Evolutionary conservation across 495 filamentous ascomycete genomes (phyloP).

Genomic region (Astrothelium subdiscretum): DNA sequence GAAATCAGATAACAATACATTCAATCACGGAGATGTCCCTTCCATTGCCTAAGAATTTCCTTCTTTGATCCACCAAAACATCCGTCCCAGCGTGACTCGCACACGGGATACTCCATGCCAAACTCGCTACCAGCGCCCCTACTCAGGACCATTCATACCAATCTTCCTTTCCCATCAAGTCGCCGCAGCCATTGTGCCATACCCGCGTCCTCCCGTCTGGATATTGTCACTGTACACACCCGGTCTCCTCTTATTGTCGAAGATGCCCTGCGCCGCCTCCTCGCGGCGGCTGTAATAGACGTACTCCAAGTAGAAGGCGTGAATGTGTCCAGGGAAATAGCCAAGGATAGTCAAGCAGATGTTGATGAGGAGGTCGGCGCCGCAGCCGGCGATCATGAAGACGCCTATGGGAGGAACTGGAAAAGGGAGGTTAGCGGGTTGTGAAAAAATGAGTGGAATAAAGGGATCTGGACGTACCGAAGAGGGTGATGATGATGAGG

Average conservation of each 20-base stretch:
- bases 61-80: too few relatives aligned
- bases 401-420: conserved; percentile 55
- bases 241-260: conserved; percentile 42
- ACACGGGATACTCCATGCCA: too few relatives aligned
- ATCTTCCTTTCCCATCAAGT: background rate
- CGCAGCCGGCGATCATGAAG: conserved; percentile 50
- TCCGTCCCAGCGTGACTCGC: too few relatives aligned
- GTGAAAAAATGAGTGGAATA: background rate
- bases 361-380: conserved; percentile 54
- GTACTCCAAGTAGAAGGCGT: conserved; percentile 86
- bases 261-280: conserved; percentile 39
- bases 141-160: background rate
- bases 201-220: conserved; percentile 52
- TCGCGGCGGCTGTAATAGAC: conserved; percentile 69
- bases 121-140: too few relatives aligned
- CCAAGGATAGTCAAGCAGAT: conserved; percentile 50
- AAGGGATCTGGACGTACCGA: conserved; percentile 42
- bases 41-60: too few relatives aligned
- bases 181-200: conserved; percentile 36
- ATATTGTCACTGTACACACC: conserved; percentile 74
- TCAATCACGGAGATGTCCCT: too few relatives aligned
- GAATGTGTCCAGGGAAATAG: conserved; percentile 50
- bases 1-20: background rate
- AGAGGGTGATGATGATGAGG: conserved; percentile 47
- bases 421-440: background rate